Base-by-base conservation (phyloP, 2,329 filamentous ascomycete species). In the Epichloe brachyelytri region DNA sequence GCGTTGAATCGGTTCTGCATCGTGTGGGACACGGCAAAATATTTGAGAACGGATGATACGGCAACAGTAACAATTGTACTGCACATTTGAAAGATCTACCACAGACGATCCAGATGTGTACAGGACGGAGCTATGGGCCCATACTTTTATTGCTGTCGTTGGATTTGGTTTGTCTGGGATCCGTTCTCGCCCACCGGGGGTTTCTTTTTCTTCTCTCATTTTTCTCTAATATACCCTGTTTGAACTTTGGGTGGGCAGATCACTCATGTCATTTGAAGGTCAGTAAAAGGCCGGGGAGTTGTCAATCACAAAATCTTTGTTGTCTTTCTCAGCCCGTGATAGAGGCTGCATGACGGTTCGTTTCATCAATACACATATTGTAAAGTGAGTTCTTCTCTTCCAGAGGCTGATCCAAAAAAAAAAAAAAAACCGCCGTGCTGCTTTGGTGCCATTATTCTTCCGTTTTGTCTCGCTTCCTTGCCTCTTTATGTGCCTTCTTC, bases 401-500 rank as follows among this genome's bases (percentile, higher is more conserved):
- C 14, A 38, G 20, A 30, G 10, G 26, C 26, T 30, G 26, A 10
- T 30, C 26, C 7, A 3, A 30, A 10, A 30, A 30, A 30, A 10
- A 30, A 30, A 1, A 30, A 30, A 20, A 5, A 22, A 11, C 3
- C 0, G 22, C 4, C 19, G 14, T 14, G 22, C n/a, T 19, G 6
- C 40, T 14, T 2, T 34, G 12, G 11, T 12, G 3, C 4, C 14
- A 8, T 48, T 26, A 53, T 3, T 43, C 49, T n/a, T 38, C 40
- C 20, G 33, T 3, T 51, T 60, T 65, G 54, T 71, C 65, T 60
- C 71, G 73, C 58, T 74, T 76, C 52, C 74, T 70, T 48, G 69
- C 73, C 61, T 79, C 76, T 66, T 85, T 86, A 55, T 80, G 78
- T 54, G 68, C 71, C 71, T 83, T 88, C 59, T 75, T 76, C 7